Evolutionary conservation across 306 rosid species (phyloP), one percentile per base, ranked within the genome.

Genomic region (Herpetospermum pedunculosum): DNA sequence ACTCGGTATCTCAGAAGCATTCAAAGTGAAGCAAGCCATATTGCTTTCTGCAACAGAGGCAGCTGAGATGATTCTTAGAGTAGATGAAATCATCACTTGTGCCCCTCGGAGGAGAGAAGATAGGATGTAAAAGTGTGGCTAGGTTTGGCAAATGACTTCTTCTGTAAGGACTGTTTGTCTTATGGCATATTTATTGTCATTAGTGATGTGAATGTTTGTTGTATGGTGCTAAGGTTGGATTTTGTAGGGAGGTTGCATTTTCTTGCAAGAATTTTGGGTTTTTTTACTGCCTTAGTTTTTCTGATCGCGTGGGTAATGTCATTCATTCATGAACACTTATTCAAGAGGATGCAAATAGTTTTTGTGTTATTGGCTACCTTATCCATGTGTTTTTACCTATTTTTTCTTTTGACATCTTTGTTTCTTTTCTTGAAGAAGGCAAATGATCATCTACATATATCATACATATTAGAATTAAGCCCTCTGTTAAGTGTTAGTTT

Each of bases 71-170:
- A 89, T 94, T 79, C 99, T 94, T 41, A 84, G 99, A 82, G 97
- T 94, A 55, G 99, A 95, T 75, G 96, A 89, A 82, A 95, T 95
- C 85, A 91, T 95, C 77, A 91, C 96, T 0, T 94, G 99, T 77
- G 99, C 99, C 74, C 99, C 97, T 4, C 80, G 99, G 83, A 85
- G 83, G 86, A 89, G 99, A 82, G 99, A 94, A 82, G 90, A 91
- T 73, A 85, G 96, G 77, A 94, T 91, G 99, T 95, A 80, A 87
- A 47, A 28, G 28, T n/a, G n/a, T n/a, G n/a, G n/a, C n/a, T n/a
- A n/a, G n/a, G n/a, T n/a, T n/a, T 28, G 19, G 8, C 35, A 25
- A 1, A 44, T 16, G 0, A 2, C 53, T 0, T 69, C 74, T 41
- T 69, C 41, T 15, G 28, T 16, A 28, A 46, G 15, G 41, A 14